Evolutionary conservation across 2,329 filamentous ascomycete genomes (phyloP).

Genomic region (Shiraia bambusicola): DNA sequence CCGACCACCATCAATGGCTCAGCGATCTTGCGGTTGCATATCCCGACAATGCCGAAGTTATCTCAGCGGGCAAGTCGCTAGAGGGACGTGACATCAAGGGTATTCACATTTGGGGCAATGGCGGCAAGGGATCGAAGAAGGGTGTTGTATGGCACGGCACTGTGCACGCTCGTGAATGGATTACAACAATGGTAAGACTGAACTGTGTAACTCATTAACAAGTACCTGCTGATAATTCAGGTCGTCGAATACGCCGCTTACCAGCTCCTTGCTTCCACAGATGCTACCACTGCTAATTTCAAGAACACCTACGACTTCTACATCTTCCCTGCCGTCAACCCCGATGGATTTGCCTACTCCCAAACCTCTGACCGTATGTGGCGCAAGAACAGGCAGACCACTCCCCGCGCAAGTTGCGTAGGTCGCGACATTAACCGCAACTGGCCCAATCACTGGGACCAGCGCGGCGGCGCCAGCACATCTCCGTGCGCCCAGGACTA

Average conservation of each 20-base stretch:
- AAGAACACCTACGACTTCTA: constrained; percentile 68
- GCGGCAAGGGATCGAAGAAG: constrained; percentile 41
- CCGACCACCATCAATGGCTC: constrained; percentile 39
- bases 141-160: constrained; percentile 43
- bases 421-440: constrained; percentile 46
- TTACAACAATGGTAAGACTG: constrained; percentile 30
- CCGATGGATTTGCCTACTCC: constrained; percentile 43
- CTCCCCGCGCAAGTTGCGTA: constrained; percentile 32
- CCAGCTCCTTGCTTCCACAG: constrained; percentile 37
- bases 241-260: constrained; percentile 42
- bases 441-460: constrained; percentile 42
- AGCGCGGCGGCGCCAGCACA: constrained; percentile 36
- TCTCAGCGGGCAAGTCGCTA: constrained; percentile 38
- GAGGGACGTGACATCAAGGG: constrained; percentile 43
- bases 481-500: constrained; percentile 42
- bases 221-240: constrained; percentile 8
- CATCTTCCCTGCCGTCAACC: constrained; percentile 50
- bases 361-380: constrained; percentile 43
- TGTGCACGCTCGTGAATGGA: constrained; percentile 44
- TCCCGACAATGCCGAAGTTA: constrained; percentile 38
- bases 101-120: constrained; percentile 44
- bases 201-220: not conserved
- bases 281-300: constrained; percentile 40
- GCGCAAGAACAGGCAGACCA: constrained; percentile 43
- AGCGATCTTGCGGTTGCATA: constrained; percentile 39